Conservation (phyloP, 108 stramenopile genomes). For the Skeletonema costatum region DNA sequence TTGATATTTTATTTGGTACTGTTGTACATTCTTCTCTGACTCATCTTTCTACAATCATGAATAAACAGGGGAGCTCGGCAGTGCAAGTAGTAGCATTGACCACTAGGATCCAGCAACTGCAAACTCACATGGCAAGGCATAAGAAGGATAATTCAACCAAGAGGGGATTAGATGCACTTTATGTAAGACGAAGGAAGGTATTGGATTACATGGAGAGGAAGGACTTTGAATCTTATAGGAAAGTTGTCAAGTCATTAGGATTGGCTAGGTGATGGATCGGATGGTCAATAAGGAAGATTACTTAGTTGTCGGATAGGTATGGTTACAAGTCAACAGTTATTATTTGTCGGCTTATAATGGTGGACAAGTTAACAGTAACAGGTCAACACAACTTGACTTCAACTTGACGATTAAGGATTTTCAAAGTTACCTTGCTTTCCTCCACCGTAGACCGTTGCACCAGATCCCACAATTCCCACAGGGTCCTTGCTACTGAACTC, state of each 20-base stretch:
- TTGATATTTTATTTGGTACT: neutral
- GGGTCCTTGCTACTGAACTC: conserved; percentile 58
- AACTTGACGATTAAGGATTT: conserved; percentile 14
- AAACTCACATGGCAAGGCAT: conserved; percentile 81
- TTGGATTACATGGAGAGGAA: conserved; percentile 93
- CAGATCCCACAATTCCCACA: conserved; percentile 84
- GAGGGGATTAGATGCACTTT: conserved; percentile 82
- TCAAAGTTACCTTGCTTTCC: conserved; percentile 63
- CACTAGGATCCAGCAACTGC: conserved; percentile 88
- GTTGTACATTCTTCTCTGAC: neutral
- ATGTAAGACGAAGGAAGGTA: conserved; percentile 84
- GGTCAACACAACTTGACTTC: too few species aligned
- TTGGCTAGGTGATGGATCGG: conserved; percentile 52
- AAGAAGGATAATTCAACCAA: conserved; percentile 85
- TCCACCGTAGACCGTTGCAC: conserved; percentile 91
- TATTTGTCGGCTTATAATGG: too few species aligned
- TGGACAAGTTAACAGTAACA: too few species aligned
- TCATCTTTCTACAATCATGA: conserved; percentile 7
- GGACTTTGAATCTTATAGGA: conserved; percentile 83
- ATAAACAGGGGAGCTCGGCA: conserved; percentile 37
- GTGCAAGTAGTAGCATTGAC: conserved; percentile 79
- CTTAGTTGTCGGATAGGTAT: too few species aligned
- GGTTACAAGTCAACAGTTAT: too few species aligned
- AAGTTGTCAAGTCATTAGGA: conserved; percentile 87
- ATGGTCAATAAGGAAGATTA: neutral